Percentiles rank a stretch among this genome's conserved stretches.
Conservation (phyloP, 345 rosid genomes). For the Heritiera littoralis region DNA sequence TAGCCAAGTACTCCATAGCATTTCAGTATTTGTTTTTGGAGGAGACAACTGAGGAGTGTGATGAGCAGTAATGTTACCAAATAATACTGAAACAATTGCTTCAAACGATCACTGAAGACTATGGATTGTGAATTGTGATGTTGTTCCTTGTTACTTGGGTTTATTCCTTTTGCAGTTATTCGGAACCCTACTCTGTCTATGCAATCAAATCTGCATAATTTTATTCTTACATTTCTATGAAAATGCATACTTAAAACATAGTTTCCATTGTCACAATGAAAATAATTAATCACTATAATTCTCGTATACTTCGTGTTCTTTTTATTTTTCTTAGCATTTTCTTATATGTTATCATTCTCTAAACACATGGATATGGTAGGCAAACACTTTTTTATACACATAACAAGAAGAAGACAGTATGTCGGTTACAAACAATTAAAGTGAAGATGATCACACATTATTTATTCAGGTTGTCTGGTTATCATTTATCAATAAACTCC, state of each 20-base stretch:
- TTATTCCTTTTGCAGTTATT: neutral
- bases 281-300: no score
- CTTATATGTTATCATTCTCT: no score
- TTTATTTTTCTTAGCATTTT: no score
- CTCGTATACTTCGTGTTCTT: no score
- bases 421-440: neutral
- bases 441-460: neutral
- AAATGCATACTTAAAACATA: neutral
- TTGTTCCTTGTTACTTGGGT: neutral
- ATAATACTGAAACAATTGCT: no score
- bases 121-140: neutral
- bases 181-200: neutral
- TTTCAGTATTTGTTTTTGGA: conserved; percentile 48
- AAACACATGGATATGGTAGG: no score
- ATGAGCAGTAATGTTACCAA: conserved; percentile 20
- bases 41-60: conserved; percentile 28
- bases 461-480: neutral
- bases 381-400: conserved; percentile 3
- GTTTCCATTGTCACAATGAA: no score
- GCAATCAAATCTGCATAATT: neutral
- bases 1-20: conserved; percentile 56
- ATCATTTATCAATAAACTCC: conserved; percentile 38
- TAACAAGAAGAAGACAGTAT: neutral
- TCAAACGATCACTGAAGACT: neutral
- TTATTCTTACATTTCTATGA: neutral